These are phyloP conservation scores for Paraphaeosphaeria sporulosa DNA, from an alignment of 2,329 filamentous ascomycete genomes.

Conservation along the genomic window DNA sequence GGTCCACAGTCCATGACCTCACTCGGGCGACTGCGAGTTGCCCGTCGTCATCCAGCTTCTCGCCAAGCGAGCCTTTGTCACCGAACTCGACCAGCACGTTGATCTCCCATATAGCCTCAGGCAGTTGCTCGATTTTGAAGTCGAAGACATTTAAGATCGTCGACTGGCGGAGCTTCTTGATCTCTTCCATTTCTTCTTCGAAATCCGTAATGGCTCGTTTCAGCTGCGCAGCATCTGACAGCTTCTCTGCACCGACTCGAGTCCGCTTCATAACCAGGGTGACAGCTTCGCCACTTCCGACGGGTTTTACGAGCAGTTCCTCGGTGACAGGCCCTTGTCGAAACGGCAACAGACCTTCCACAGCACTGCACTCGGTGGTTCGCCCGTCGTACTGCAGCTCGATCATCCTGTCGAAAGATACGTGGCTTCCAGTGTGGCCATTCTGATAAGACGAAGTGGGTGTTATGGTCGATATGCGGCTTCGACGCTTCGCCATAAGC, in stretches of 20 bases:
- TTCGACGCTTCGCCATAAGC: constrained; percentile 64
- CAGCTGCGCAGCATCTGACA: constrained; percentile 69
- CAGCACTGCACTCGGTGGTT: constrained; percentile 71
- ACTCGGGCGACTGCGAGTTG: constrained; percentile 76
- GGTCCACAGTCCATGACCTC: constrained; percentile 87
- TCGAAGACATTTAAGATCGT: constrained; percentile 82
- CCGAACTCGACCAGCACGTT: constrained; percentile 78
- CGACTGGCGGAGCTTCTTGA: constrained; percentile 77
- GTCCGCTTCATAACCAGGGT: constrained; percentile 70
- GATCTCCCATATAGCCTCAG: constrained; percentile 69
- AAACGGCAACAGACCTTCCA: constrained; percentile 71
- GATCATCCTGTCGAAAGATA: constrained; percentile 74
- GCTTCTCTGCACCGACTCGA: constrained; percentile 57
- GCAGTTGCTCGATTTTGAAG: constrained; percentile 72
- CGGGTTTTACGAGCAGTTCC: constrained; percentile 75
- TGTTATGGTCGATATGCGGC: constrained; percentile 43
- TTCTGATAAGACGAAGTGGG: constrained; percentile 48
- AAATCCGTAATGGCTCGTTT: constrained; percentile 79
- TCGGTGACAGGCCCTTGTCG: constrained; percentile 71
- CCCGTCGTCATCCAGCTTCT: constrained; percentile 81
- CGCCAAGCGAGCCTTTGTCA: constrained; percentile 81
- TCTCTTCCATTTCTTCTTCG: constrained; percentile 76
- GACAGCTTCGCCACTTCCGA: constrained; percentile 56
- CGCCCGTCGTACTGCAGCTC: constrained; percentile 69
- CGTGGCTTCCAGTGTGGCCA: constrained; percentile 29